These are phyloP conservation scores for Mrakia frigida DNA, from an alignment of 768 basidiomycete species.

Conservation along the genomic window DNA sequence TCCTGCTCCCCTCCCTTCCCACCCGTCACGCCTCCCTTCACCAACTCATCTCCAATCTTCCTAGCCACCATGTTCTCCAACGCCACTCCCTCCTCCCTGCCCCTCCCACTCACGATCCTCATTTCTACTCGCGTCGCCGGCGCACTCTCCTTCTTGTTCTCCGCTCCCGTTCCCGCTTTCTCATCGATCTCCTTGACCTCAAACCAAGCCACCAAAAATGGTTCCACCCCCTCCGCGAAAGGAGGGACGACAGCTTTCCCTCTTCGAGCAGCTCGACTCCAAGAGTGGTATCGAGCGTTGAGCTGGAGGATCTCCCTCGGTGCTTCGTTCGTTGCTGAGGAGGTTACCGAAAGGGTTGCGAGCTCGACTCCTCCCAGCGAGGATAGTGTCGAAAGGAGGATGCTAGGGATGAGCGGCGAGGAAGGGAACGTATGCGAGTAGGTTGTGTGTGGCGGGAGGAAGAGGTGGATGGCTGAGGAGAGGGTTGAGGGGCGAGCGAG, in stretches of 20 bases:
- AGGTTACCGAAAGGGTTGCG: neutral
- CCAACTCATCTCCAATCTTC: conserved; percentile 1
- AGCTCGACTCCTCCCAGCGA: neutral
- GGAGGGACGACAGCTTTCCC: neutral
- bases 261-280: neutral
- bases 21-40: neutral
- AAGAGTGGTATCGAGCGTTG: neutral
- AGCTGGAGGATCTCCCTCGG: neutral
- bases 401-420: neutral
- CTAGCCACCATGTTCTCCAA: conserved; percentile 13
- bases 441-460: neutral
- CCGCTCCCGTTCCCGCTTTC: neutral
- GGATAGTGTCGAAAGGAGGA: neutral
- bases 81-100: neutral
- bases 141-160: neutral
- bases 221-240: neutral
- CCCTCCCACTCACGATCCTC: neutral
- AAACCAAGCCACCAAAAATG: neutral
- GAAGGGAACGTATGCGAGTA: neutral
- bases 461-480: neutral
- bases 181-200: neutral
- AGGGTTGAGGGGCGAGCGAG: conserved; percentile 21
- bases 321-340: neutral
- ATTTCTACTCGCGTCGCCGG: neutral
- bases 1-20: neutral